Conservation (phyloP, 441 rosid species). For the Gossypium aridum region DNA sequence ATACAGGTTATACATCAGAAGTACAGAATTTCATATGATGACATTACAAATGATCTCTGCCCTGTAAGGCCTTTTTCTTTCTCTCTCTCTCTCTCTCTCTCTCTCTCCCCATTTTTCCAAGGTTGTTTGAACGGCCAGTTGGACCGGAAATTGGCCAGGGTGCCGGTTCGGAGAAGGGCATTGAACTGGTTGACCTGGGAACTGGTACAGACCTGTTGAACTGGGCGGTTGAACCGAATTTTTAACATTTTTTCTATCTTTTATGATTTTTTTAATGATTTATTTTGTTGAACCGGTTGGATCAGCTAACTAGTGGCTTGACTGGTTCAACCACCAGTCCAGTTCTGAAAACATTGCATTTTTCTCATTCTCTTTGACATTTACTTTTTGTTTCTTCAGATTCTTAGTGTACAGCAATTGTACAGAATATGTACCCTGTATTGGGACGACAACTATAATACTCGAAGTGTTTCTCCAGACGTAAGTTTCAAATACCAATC, state of each 20-base stretch:
- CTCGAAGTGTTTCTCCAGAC: conserved; percentile 85
- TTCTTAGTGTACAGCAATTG: conserved; percentile 96
- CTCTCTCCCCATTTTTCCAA: not conserved
- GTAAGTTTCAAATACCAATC: conserved; percentile 38
- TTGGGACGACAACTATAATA: conserved; percentile 97
- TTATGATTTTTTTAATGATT: too few relatives aligned
- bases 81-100: conserved; percentile 5
- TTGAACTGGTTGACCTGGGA: too few relatives aligned
- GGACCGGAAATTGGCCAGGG: too few relatives aligned
- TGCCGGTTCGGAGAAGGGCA: too few relatives aligned
- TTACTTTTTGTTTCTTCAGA: conserved; percentile 40
- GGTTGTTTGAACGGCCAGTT: too few relatives aligned
- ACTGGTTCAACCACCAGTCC: too few relatives aligned
- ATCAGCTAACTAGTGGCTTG: too few relatives aligned
- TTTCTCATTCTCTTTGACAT: not conserved
- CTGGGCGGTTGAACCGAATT: too few relatives aligned
- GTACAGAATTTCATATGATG: conserved; percentile 93
- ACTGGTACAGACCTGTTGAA: too few relatives aligned
- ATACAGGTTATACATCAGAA: conserved; percentile 95
- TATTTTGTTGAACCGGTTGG: too few relatives aligned
- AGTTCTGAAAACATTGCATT: too few relatives aligned
- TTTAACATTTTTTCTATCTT: too few relatives aligned
- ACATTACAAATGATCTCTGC: conserved; percentile 85
- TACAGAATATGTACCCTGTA: conserved; percentile 93
- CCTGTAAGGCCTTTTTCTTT: conserved; percentile 49